Base-by-base conservation (phyloP, 306 rosid species). In the Sechiopsis laciniata region DNA sequence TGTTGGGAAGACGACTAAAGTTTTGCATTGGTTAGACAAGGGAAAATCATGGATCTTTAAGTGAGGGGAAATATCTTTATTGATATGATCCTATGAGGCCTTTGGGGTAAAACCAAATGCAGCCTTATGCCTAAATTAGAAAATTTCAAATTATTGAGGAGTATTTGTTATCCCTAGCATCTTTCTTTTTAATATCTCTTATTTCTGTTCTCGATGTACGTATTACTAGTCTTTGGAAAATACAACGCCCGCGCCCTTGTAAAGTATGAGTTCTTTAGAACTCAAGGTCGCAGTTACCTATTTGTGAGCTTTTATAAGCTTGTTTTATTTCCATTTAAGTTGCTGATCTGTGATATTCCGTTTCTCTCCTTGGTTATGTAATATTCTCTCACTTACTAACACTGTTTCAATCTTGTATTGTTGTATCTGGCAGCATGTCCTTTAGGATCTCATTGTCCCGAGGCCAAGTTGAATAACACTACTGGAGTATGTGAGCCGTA, bases 401-500 rank as follows among this genome's bases (percentile, higher is more conserved):
- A 54, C 77, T 75, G 75, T 20, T 77, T 82, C 76, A 73, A 58
- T 78, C 65, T 74, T 73, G 29, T 26, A 26, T 26, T 2, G 9
- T 53, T 79, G 68, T 59, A 42, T 78, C 77, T 73, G 74, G 84
- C 85, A 94, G 99, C 99, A 57, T 94, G 99, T 77, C 99, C 99
- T 21, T 82, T 88, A 64, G 99, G 99, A 83, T 88, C 99, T 22
- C 81, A 91, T 74, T 94, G 99, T 58, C 96, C 99, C 82, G 73
- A 79, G 70, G 97, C 99, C 35, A 86, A 70, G 22, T 90, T 91
- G 78, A 85, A 91, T 76, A 81, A 63, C 76, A 58, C 95, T 50
- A 89, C 95, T 10, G 97, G 99, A 72, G 45, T 89, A 74, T 94
- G 99, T 75, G 92, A 91, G 81, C 99, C 97, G 99, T 94, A 80